phyloP scores from a whole-genome alignment of 176 grass and related monocot species.

The Carex kokanica region DNA sequence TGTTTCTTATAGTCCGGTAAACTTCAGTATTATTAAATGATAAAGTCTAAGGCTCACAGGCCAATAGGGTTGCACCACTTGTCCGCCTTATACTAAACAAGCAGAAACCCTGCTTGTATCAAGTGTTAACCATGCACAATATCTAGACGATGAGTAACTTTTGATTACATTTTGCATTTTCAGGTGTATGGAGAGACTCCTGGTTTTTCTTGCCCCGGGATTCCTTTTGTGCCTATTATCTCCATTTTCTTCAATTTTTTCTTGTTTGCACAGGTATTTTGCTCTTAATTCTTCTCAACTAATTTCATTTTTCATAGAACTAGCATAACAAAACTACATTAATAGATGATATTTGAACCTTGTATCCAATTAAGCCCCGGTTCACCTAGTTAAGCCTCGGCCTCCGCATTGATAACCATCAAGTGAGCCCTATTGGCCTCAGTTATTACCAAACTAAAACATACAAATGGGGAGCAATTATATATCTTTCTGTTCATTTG shows the following conservation, averaged over 20 bases:
- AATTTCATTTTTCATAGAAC: not conserved
- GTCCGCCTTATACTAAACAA: not conserved
- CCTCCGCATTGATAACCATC: not conserved
- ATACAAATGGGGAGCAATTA: conserved; percentile 11
- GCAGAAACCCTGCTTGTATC: not conserved
- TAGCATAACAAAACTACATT: not conserved
- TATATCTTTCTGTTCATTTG: not conserved
- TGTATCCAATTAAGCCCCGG: not conserved
- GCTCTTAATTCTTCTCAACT: not conserved
- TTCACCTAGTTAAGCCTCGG: not conserved
- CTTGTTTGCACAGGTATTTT: conserved; percentile 78
- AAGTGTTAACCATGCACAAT: not conserved
- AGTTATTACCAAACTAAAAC: not conserved
- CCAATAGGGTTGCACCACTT: not conserved
- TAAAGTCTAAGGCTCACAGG: not conserved
- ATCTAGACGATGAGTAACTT: not conserved
- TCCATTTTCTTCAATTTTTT: conserved; percentile 96
- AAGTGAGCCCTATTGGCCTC: not conserved
- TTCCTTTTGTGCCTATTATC: conserved; percentile 66
- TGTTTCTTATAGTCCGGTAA: not conserved
- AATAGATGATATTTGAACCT: not conserved
- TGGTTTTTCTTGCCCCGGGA: conserved; percentile 84
- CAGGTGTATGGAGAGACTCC: conserved; percentile 74
- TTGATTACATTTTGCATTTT: not conserved
- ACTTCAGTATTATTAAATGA: conserved; percentile 3